A percentile compares a stretch with the other conserved stretches of the same genome.
Conservation (phyloP, 2,329 filamentous ascomycete species). For the Exophiala oligosperma region DNA sequence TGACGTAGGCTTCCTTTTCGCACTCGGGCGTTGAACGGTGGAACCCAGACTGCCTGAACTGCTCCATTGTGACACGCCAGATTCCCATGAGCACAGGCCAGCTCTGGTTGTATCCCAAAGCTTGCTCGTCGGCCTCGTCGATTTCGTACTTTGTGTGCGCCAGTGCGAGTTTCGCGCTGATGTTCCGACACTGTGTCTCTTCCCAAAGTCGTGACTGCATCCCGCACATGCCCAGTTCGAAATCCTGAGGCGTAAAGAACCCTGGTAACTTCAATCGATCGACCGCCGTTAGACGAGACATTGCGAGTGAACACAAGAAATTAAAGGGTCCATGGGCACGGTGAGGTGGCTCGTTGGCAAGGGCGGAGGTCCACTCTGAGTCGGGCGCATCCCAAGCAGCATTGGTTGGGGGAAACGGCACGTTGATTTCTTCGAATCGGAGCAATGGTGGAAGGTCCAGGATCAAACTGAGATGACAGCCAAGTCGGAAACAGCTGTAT, state of each 20-base stretch:
- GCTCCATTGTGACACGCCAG: conserved; percentile 2
- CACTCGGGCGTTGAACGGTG: not conserved
- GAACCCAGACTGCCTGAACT: not conserved
- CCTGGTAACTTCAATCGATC: not conserved
- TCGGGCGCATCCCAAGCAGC: not conserved
- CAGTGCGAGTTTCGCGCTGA: not conserved
- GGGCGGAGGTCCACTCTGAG: not conserved
- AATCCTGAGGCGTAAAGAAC: not conserved
- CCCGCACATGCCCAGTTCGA: not conserved
- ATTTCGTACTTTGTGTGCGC: not conserved
- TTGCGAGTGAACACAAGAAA: not conserved
- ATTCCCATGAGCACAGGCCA: not conserved
- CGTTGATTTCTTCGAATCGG: not conserved
- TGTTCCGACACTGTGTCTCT: not conserved
- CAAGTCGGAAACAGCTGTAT: not conserved
- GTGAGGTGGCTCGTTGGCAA: not conserved
- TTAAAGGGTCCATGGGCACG: not conserved
- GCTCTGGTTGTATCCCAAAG: not conserved
- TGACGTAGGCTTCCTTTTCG: conserved; percentile 1
- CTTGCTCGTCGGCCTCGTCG: not conserved
- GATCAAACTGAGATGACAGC: not conserved
- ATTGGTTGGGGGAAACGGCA: not conserved
- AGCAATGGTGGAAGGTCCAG: not conserved
- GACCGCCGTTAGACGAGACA: not conserved
- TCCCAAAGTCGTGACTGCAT: not conserved